Evolutionary conservation across 805 yeast species (phyloP).

Genomic region (Candida alai): DNA sequence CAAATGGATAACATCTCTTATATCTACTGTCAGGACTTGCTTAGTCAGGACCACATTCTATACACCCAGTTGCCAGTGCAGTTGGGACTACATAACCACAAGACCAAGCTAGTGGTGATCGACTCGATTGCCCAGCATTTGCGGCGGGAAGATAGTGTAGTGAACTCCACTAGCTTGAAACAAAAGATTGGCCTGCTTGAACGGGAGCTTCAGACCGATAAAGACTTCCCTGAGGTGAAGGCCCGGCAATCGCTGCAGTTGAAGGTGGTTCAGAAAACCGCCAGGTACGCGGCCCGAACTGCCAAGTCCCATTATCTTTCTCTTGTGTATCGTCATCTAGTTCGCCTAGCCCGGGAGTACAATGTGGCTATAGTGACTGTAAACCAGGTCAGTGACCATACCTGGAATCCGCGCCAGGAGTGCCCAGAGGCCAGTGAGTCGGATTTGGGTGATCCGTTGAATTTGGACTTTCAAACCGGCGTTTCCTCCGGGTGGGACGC

Average conservation of each 20-base stretch:
- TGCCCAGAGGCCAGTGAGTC: conserved; percentile 14
- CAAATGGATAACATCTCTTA: conserved; percentile 42
- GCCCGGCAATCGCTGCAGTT: conserved; percentile 15
- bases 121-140: conserved; percentile 86
- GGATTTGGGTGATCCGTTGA: conserved; percentile 27
- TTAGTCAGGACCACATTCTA: conserved; percentile 69
- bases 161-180: conserved; percentile 34
- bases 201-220: conserved; percentile 8
- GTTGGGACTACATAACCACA: conserved; percentile 28
- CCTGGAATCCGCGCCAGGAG: conserved; percentile 13
- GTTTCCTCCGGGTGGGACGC: conserved; percentile 75
- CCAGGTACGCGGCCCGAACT: conserved; percentile 26
- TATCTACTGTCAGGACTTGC: conserved; percentile 62
- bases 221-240: conserved; percentile 14
- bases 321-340: conserved; percentile 44
- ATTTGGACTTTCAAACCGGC: conserved; percentile 63
- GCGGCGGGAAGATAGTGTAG: conserved; percentile 47
- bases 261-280: conserved; percentile 17
- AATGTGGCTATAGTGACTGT: conserved; percentile 64
- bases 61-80: conserved; percentile 61
- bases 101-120: conserved; percentile 56
- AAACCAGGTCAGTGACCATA: conserved; percentile 76
- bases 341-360: conserved; percentile 43
- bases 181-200: conserved; percentile 21
- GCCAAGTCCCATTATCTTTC: conserved; percentile 41